Evolutionary conservation across 306 rosid species (phyloP).

Genomic region (Echinosophora koreensis): DNA sequence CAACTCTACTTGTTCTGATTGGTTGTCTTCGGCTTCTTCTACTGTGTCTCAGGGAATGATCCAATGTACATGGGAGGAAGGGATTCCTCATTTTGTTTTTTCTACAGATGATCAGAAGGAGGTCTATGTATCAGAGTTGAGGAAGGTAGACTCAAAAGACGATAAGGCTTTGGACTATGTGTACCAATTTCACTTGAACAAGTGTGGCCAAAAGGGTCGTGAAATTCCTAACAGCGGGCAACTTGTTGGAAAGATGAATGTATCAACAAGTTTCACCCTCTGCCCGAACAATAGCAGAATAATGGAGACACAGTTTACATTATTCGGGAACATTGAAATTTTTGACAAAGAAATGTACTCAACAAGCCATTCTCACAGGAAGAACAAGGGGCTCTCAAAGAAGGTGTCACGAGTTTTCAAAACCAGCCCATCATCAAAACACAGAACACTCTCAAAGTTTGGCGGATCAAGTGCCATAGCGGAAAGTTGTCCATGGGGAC

Average conservation of each 20-base stretch:
- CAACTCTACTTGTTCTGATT: slow-evolving; percentile 62
- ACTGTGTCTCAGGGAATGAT: slow-evolving; percentile 83
- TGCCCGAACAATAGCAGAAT: slow-evolving; percentile 63
- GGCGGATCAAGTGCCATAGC: slow-evolving; percentile 45
- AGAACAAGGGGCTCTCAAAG: slow-evolving; percentile 74
- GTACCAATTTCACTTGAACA: slow-evolving; percentile 74
- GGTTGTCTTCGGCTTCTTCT: slow-evolving; percentile 58
- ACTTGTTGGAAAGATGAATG: slow-evolving; percentile 88
- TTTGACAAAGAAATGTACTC: slow-evolving; percentile 56
- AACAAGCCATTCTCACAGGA: slow-evolving; percentile 58
- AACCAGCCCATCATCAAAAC: slow-evolving; percentile 62
- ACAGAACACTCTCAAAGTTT: slow-evolving; percentile 61
- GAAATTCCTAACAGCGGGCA: slow-evolving; percentile 48
- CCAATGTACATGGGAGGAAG: slow-evolving; percentile 87
- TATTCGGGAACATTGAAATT: slow-evolving; percentile 64
- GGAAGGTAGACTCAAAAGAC: slow-evolving; percentile 56
- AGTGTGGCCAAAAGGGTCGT: slow-evolving; percentile 62
- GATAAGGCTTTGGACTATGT: slow-evolving; percentile 66
- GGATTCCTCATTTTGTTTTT: slow-evolving; percentile 83
- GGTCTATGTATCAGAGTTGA: slow-evolving; percentile 70
- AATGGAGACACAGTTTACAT: slow-evolving; percentile 75
- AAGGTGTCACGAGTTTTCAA: slow-evolving; percentile 74
- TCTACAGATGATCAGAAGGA: slow-evolving; percentile 81
- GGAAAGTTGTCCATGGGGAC: slow-evolving; percentile 66
- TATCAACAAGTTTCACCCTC: slow-evolving; percentile 69